A percentile compares a stretch with the other conserved stretches of the same genome.
These are phyloP conservation scores for Evernia prunastri DNA, from an alignment of 495 filamentous ascomycete species.

Conservation along the genomic window DNA sequence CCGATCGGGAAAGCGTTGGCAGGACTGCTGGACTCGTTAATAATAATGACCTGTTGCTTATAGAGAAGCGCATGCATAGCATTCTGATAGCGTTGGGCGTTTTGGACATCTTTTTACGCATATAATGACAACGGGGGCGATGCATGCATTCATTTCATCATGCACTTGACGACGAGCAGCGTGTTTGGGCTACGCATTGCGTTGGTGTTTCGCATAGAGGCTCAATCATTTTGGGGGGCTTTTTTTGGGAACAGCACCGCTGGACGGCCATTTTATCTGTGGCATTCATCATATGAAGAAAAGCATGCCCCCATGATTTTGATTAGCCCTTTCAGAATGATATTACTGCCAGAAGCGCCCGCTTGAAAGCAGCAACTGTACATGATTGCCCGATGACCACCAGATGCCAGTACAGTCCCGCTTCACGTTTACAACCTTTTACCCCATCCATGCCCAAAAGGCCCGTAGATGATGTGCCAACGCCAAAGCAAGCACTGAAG, in stretches of 20 bases:
- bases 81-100: not conserved
- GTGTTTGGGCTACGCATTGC: not conserved
- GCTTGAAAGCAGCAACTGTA: not conserved
- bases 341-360: not conserved
- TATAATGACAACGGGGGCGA: not conserved
- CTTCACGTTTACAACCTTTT: not conserved
- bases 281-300: not conserved
- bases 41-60: not conserved
- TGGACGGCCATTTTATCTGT: not conserved
- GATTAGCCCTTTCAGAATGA: not conserved
- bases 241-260: not conserved
- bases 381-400: not conserved
- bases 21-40: not conserved
- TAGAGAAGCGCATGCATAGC: not conserved
- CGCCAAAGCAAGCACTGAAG: not conserved
- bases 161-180: not conserved
- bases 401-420: not conserved
- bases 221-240: not conserved
- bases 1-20: not conserved
- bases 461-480: not conserved
- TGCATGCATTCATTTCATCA: too few species aligned
- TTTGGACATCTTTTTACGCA: not conserved
- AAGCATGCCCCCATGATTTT: not conserved
- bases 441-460: too few species aligned
- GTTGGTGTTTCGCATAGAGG: not conserved